Evolutionary conservation across 139 green algal genomes (phyloP).

Genomic region (Microglena sp.): DNA sequence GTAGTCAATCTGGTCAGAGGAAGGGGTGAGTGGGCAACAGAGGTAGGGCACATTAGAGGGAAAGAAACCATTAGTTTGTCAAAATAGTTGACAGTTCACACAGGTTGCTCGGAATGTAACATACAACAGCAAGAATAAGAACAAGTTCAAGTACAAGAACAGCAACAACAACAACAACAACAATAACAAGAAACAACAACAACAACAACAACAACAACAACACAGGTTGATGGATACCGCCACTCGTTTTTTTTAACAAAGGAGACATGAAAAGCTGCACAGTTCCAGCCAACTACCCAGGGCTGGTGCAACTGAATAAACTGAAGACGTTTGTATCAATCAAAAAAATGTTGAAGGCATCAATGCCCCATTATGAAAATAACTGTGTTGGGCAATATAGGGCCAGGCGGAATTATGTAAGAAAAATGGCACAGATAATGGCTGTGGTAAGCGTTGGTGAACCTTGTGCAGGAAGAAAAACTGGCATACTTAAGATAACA

Average conservation of each 20-base stretch:
- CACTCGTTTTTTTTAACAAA: too few relatives aligned
- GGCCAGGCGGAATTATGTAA: not conserved
- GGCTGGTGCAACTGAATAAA: too few relatives aligned
- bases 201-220: too few relatives aligned
- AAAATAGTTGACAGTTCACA: not conserved
- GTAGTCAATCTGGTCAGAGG: conserved; percentile 75
- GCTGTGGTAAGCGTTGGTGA: too few relatives aligned
- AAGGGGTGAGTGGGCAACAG: not conserved
- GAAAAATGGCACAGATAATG: not conserved
- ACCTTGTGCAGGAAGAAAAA: too few relatives aligned
- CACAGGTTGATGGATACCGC: too few relatives aligned
- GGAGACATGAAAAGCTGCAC: too few relatives aligned
- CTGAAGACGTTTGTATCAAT: not conserved
- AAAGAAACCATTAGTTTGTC: not conserved
- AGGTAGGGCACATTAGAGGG: not conserved
- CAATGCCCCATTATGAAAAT: not conserved
- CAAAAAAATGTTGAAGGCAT: not conserved
- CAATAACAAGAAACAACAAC: not conserved
- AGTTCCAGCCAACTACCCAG: too few relatives aligned
- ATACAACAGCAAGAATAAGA: not conserved
- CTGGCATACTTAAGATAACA: not conserved
- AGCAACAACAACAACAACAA: not conserved
- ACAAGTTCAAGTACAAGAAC: not conserved
- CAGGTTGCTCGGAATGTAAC: not conserved
- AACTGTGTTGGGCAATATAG: not conserved